Evolutionary conservation across 129 eudicot genomes (phyloP), one percentile per base, ranked within the genome.

Genomic region (Scalesia atractyloides): DNA sequence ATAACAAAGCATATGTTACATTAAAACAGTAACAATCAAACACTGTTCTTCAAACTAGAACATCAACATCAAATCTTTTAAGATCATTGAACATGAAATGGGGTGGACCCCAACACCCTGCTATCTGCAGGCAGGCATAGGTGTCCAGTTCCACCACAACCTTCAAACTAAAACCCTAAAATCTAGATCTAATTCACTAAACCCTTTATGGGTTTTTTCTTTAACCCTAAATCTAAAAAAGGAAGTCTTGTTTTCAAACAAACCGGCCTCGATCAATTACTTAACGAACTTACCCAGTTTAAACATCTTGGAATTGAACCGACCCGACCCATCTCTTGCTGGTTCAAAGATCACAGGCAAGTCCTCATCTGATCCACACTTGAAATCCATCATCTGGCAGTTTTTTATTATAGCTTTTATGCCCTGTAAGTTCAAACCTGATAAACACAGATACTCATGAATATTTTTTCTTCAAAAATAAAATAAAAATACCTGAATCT

Each of bases 281-380:
- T 15, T 3, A 49, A 15, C 18, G n/a, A 49, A 4, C 58, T n/a
- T 52, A 52, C 58, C 58, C 58, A 52, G 58, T 52, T 52, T 52
- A 3, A 52, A 2, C 58, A 52, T 52, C 24, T 16, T 20, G 7
- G 22, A 52, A 5, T 16, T 8, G 24, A 58, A 56, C 30, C 16
- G 75, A 19, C 81, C 85, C 19, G 89, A 84, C 11, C 92, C 92
- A 64, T 84, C 85, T 20, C 90, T 73, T 0, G 96, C 71, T 0
- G 96, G 92, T 15, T 62, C 51, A 61, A 86, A 86, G 65, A 75
- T 68, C 0, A 80, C 75, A 0, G 96, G 96, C 41, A 89, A 64
- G 30, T 19, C 86, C 18, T 86, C 88, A 1, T 86, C 88, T 0
- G 76, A 43, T 2, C 74, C 78, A 33, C 83, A 84, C 8, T 47